phyloP scores from a whole-genome alignment of 495 filamentous ascomycete genomes.

The Penicillium taxi region DNA sequence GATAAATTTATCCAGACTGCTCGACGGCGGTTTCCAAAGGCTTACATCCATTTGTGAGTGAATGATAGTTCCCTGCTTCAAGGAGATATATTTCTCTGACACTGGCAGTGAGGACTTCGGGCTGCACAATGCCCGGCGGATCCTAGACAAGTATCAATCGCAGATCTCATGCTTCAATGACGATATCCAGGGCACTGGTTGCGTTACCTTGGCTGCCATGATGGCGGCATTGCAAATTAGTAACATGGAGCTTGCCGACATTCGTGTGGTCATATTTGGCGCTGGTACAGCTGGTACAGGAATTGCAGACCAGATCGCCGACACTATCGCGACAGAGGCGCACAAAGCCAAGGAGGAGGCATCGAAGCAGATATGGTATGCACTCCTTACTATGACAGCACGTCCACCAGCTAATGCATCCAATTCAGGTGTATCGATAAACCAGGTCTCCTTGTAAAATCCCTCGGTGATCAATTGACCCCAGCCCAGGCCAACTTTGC shows the following conservation, averaged over 20 bases:
- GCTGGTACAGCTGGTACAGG: slow-evolving; percentile 79
- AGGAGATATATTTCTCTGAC: slow-evolving; percentile 1
- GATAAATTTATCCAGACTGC: slow-evolving; percentile 63
- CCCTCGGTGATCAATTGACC: slow-evolving; percentile 51
- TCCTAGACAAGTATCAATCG: slow-evolving; percentile 65
- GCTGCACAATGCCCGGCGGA: slow-evolving; percentile 49
- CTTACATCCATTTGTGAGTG: slow-evolving; percentile 72
- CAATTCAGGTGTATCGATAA: slow-evolving; percentile 70
- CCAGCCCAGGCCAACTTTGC: slow-evolving; percentile 60
- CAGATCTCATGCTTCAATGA: slow-evolving; percentile 84
- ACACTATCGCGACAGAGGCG: slow-evolving; percentile 64
- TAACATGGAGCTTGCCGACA: slow-evolving; percentile 56
- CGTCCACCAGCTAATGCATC: background rate
- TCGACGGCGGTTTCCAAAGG: slow-evolving; percentile 63
- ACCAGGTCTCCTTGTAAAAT: slow-evolving; percentile 64
- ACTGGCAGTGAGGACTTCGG: slow-evolving; percentile 49
- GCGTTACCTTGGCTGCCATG: slow-evolving; percentile 76
- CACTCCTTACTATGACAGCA: too few relatives aligned
- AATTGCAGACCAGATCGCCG: slow-evolving; percentile 77
- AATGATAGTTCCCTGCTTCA: background rate
- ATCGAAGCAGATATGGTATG: slow-evolving; percentile 70
- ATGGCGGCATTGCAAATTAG: slow-evolving; percentile 64
- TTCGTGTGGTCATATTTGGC: slow-evolving; percentile 67
- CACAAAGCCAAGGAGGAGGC: slow-evolving; percentile 66
- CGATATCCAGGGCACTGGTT: slow-evolving; percentile 85